phyloP scores from a whole-genome alignment of 129 eudicot species.

The Solidago caesia region DNA sequence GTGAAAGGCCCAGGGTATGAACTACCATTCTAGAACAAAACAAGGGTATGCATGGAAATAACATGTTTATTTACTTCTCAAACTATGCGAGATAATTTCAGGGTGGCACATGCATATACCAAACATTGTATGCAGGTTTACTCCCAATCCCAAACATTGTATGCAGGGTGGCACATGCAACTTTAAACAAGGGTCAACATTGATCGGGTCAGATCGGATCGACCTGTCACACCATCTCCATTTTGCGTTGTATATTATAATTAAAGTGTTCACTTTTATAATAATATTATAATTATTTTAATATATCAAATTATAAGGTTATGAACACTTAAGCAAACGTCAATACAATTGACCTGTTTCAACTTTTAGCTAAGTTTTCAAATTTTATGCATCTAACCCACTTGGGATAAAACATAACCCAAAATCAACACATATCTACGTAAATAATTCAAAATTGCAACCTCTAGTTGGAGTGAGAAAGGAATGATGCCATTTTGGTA shows the following conservation, averaged over 20 bases:
- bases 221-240: too few species aligned
- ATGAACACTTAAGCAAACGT: background rate
- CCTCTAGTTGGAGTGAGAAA: background rate
- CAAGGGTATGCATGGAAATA: background rate
- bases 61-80: background rate
- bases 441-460: background rate
- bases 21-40: background rate
- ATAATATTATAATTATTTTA: too few species aligned
- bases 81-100: background rate
- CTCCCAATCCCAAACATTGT: background rate
- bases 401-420: background rate
- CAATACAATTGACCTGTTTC: background rate
- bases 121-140: background rate
- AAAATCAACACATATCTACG: background rate
- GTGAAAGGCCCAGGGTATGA: background rate
- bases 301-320: background rate
- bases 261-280: too few species aligned
- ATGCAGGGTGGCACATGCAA: background rate
- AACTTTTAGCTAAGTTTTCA: background rate
- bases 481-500: background rate
- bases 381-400: background rate
- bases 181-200: too few species aligned
- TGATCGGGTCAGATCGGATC: too few species aligned
- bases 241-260: too few species aligned
- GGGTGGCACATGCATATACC: background rate